These are phyloP conservation scores for Dactylellina haptotyla DNA, from an alignment of 2,329 filamentous ascomycete genomes.

Conservation along the genomic window DNA sequence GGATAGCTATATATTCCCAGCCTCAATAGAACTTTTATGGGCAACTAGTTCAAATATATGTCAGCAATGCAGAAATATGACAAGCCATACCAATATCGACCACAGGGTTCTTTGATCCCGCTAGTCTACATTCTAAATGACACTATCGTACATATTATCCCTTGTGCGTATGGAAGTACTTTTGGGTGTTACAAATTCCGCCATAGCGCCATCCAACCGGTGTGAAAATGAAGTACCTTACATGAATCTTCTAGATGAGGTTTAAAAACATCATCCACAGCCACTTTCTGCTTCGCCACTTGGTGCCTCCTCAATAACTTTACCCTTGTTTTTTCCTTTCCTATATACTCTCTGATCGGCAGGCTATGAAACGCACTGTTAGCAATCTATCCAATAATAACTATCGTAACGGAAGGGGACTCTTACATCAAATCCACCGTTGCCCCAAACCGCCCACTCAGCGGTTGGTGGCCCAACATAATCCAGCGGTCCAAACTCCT, in stretches of 20 bases:
- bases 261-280: conserved; percentile 24
- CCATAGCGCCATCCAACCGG: no score
- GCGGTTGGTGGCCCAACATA: conserved; percentile 87
- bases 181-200: no score
- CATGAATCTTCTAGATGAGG: not conserved
- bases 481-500: conserved; percentile 84
- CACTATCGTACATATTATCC: not conserved
- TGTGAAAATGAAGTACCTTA: no score
- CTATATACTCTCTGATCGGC: conserved; percentile 85
- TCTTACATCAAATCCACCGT: conserved; percentile 81
- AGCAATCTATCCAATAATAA: no score
- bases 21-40: no score
- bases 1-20: no score
- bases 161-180: no score
- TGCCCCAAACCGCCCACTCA: conserved; percentile 94
- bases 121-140: not conserved
- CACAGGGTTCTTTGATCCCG: not conserved
- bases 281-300: conserved; percentile 44
- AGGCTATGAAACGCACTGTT: conserved; percentile 63
- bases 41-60: no score
- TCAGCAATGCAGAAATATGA: no score
- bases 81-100: not conserved
- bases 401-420: not conserved
- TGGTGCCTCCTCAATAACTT: conserved; percentile 15
- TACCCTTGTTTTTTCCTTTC: conserved; percentile 74